Base-by-base conservation (phyloP, 1,284 basidiomycete genomes). In the Moniliella sp. region DNA sequence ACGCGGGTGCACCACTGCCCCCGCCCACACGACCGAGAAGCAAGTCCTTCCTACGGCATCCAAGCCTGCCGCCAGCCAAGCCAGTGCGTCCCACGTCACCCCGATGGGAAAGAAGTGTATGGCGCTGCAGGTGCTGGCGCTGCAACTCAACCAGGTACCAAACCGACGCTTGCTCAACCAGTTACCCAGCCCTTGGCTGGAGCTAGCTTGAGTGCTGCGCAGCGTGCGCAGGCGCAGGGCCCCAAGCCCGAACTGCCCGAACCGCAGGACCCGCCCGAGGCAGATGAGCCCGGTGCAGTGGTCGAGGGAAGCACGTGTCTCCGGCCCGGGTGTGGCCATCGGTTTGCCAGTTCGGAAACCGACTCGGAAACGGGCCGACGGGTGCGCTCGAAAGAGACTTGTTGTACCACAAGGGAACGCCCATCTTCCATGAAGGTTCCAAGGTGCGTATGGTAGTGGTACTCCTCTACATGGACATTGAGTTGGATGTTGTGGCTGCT, bases 401-500 rank as follows among this genome's bases (percentile, higher is more conserved):
- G n/a, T n/a, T n/a, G n/a, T 48, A 48, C 32, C 56, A 59, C 43
- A 41, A 35, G 23, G 53, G 54, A 23, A 35, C 38, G 7, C 43
- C 56, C 16, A 53, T 59, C 42, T 59, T 59, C 37, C 56, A 59
- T 40, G 56, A 59, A 30, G 56, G 56, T 11, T 47, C 43, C 16
- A 59, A 57, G 25, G 36, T 38, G 28, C 18, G 36, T 4, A 2
- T 12, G 7, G n/a, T 2, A 23, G 4, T 5, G 2, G 12, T 25
- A 15, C 7, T 12, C 13, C 4, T 4, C 19, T 18, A 16, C n/a
- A n/a, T n/a, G n/a, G n/a, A n/a, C n/a, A n/a, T n/a, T n/a, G n/a
- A n/a, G n/a, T n/a, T n/a, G n/a, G n/a, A n/a, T n/a, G n/a, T n/a
- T n/a, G n/a, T n/a, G n/a, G n/a, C n/a, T n/a, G n/a, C n/a, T n/a